phyloP scores from a whole-genome alignment of 176 grass and related monocot species.

The Chloris gayana region DNA sequence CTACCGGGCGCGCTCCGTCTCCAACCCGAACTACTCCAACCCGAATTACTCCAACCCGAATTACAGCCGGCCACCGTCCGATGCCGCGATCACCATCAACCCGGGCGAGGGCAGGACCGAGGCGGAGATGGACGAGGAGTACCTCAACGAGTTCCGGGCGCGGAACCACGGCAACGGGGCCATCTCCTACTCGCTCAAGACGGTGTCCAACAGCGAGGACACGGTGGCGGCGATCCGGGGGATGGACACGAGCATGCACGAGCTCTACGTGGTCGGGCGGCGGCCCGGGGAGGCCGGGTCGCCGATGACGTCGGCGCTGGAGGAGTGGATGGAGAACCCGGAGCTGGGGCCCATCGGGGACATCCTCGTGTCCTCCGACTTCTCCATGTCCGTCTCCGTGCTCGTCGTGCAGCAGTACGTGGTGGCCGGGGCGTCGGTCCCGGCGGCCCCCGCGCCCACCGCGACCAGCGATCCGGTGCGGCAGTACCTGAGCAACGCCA shows the following conservation, averaged over 20 bases:
- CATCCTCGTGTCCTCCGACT: slow-evolving; percentile 82
- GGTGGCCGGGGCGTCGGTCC: slow-evolving; percentile 10
- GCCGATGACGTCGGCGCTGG: slow-evolving; percentile 58
- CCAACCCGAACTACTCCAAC: background rate
- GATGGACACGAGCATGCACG: slow-evolving; percentile 58
- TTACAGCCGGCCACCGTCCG: background rate
- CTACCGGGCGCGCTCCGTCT: slow-evolving; percentile 10
- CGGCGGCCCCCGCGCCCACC: background rate
- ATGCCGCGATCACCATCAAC: slow-evolving; percentile 45
- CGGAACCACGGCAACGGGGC: slow-evolving; percentile 46
- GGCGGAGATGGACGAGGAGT: slow-evolving; percentile 69
- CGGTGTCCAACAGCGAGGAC: slow-evolving; percentile 70
- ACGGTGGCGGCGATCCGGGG: slow-evolving; percentile 59
- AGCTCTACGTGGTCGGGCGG: slow-evolving; percentile 76
- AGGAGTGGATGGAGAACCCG: slow-evolving; percentile 81
- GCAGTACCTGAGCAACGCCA: slow-evolving; percentile 60
- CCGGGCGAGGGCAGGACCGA: slow-evolving; percentile 43
- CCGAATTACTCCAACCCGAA: background rate
- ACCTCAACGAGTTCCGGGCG: slow-evolving; percentile 64
- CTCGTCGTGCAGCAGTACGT: slow-evolving; percentile 84
- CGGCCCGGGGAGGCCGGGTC: slow-evolving; percentile 51
- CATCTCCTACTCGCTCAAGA: slow-evolving; percentile 49
- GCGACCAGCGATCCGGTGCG: slow-evolving; percentile 35
- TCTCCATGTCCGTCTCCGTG: slow-evolving; percentile 63
- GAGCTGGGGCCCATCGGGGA: slow-evolving; percentile 90